Base-by-base conservation (phyloP, 768 basidiomycete genomes). In the Astraeus odoratus region DNA sequence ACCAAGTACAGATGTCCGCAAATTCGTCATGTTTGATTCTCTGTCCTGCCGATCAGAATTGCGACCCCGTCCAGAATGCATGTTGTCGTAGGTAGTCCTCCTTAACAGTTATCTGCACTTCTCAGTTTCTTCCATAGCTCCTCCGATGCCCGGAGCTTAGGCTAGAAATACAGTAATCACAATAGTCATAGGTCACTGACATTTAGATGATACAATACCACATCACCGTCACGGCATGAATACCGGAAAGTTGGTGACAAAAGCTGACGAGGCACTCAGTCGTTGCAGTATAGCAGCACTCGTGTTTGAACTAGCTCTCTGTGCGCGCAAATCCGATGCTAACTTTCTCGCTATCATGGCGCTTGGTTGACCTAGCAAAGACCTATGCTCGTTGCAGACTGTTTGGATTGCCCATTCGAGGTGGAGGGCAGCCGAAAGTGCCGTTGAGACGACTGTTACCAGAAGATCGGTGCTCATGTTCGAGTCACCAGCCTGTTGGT, bases 181-280 rank as follows among this genome's bases (percentile, higher is more conserved):
- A 50, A n/a, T n/a, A n/a, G n/a, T n/a, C 46, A 22, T 7, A 42
- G 10, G 23, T 51, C 43, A 50, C n/a, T 27, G 37, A 31, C 38
- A 37, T 42, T 24, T 42, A 18, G 18, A 34, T 34, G 19, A 13
- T 40, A 43, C 37, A 30, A 23, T 22, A 6, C 23, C 34, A 19
- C 23, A 13, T 18, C 36, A 3, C n/a, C 5, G 8, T 61, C 50
- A 62, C 8, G 50, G 41, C 54, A 60, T 55, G 31, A 87, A 86
- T 18, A 75, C 74, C 4, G 86, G 85, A 63, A 89, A 89, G 55
- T 81, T 88, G 25, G 82, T 71, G 9, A 81, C 74, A 57, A 89
- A 86, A 0, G 78, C 69, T 44, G 77, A 75, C 7, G 78, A 78
- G 15, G 81, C 70, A 19, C 74, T 67, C 36, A 90, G 61, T 36